A percentile compares a stretch with the other conserved stretches of the same genome.
These are phyloP conservation scores for Pleodorina starrii DNA, from an alignment of 139 green algal genomes.

Conservation along the genomic window DNA sequence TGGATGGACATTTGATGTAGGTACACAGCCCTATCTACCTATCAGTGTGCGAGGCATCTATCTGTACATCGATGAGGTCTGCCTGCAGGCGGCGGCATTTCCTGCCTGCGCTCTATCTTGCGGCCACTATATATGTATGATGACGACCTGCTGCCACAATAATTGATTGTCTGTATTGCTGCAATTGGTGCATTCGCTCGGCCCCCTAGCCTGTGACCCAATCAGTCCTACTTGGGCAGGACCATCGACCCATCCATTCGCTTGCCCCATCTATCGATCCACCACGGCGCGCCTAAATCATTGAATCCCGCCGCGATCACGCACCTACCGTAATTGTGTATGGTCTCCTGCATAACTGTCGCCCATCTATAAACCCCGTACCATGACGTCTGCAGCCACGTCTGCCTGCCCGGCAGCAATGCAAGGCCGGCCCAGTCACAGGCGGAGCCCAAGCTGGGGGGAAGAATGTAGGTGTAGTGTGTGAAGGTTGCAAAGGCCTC, in stretches of 20 bases:
- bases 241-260: too few species aligned
- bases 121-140: neutral
- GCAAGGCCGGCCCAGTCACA: slow-evolving; percentile 17
- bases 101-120: neutral
- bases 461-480: slow-evolving; percentile 18
- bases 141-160: neutral
- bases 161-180: neutral
- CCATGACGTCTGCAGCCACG: slow-evolving; percentile 2
- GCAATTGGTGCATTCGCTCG: neutral
- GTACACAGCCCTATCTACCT: too few species aligned
- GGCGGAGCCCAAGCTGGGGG: neutral
- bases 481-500: neutral
- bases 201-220: too few species aligned
- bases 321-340: neutral
- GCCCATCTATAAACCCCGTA: slow-evolving; percentile 13
- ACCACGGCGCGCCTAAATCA: neutral
- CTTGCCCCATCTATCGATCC: neutral
- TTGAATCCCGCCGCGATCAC: neutral
- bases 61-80: too few species aligned
- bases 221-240: too few species aligned
- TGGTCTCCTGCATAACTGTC: neutral
- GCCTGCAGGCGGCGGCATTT: neutral
- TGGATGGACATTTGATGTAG: too few species aligned
- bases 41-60: too few species aligned
- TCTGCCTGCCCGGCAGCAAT: slow-evolving; percentile 6